These are phyloP conservation scores for Tremella yokohamensis DNA, from an alignment of 768 basidiomycete species.

Conservation along the genomic window DNA sequence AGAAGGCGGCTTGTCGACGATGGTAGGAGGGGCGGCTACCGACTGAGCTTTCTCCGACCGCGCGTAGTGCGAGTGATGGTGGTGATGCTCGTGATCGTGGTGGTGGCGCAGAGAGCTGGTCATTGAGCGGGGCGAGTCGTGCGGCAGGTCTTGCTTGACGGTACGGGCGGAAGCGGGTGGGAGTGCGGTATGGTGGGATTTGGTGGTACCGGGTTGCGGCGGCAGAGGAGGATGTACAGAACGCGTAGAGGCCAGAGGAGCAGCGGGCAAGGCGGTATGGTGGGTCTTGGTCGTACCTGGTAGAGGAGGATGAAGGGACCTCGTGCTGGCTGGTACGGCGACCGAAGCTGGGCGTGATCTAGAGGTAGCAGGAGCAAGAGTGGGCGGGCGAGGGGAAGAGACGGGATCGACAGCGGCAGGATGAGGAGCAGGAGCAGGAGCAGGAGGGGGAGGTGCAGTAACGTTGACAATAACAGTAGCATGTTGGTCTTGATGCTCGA, in stretches of 20 bases:
- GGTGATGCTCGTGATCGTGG: conserved; percentile 38
- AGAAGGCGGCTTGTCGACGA: conserved; percentile 10
- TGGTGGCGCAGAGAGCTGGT: conserved; percentile 7
- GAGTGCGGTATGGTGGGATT: not conserved
- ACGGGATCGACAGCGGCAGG: not conserved
- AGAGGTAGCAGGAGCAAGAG: not conserved
- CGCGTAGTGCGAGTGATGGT: conserved; percentile 39
- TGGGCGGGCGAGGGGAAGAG: too few relatives aligned
- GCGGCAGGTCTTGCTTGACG: too few relatives aligned
- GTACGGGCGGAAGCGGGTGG: too few relatives aligned
- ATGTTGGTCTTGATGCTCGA: not conserved
- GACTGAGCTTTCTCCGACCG: conserved; percentile 6
- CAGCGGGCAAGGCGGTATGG: not conserved
- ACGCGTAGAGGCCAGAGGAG: not conserved
- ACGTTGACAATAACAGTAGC: conserved; percentile 3
- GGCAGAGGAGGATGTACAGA: not conserved
- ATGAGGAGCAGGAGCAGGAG: not conserved
- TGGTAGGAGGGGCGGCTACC: conserved; percentile 13
- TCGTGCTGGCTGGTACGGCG: not conserved
- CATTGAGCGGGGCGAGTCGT: not conserved
- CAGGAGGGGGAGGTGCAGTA: not conserved
- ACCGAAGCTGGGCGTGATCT: conserved; percentile 1
- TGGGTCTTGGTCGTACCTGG: not conserved
- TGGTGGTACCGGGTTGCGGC: too few relatives aligned
- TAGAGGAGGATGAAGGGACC: not conserved